Base-by-base conservation (phyloP, 306 rosid genomes). In the Trifolium fragiferum region DNA sequence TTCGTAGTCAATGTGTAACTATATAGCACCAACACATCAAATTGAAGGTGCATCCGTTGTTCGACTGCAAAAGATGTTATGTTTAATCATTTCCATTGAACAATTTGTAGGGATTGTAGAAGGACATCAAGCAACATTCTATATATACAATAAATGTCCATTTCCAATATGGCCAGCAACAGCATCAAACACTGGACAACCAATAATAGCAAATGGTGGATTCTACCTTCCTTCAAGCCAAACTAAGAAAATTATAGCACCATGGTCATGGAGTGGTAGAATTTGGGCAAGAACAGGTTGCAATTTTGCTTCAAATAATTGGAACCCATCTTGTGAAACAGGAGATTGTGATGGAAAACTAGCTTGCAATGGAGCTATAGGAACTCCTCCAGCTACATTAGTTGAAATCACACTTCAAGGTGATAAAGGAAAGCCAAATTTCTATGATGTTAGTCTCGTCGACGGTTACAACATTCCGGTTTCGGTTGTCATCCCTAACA, bases 141-240 rank as follows among this genome's bases (percentile, higher is more conserved):
- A 86, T 78, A 73, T 87, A 19, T 92, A 80, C 37, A 94, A 94
- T 66, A 92, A 85, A 75, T 94, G 99, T 55, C 68, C 90, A 19
- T 92, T 88, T 63, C 86, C 96, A 53, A 84, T 94, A 72, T 94
- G 99, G 99, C 97, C 97, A 27, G 97, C 93, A 57, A 86, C 90
- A 0, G 97, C 99, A 13, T 74, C 99, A 19, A 94, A 94, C 85
- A 66, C 3, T 13, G 97, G 92, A 23, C 86, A 86, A 1, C 87
- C 97, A 11, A 70, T 92, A 9, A 87, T 92, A 41, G 99, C 93
- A 19, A 84, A 87, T 0, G 97, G 99, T 5, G 96, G 96, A 2
- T 94, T 94, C 89, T 83, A 76, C 81, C 97, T 94, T 54, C 77
- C 87, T 1, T 19, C 93, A 1, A 86, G 86, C 38, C 84, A 87